Evolutionary conservation across 768 basidiomycete species (phyloP), one percentile per base, ranked within the genome.

Genomic region (Mycena vulgaris): DNA sequence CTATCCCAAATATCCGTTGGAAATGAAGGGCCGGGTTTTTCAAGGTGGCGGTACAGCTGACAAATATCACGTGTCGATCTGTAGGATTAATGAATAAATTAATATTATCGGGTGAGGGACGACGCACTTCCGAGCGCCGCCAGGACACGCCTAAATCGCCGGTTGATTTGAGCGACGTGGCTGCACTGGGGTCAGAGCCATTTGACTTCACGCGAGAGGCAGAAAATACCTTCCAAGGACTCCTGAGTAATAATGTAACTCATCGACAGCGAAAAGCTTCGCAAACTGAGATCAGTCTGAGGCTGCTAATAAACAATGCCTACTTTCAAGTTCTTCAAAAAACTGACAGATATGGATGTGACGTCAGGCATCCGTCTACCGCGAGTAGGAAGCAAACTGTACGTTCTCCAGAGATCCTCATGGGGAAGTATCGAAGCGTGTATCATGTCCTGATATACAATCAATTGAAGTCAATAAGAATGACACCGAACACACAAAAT

Each of bases 21-120:
- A 97, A 96, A 73, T 96, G 93, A 62, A 87, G 80, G 40, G 81
- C 79, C 8, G 95, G 94, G 69, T 94, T 92, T 7, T 90, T 83
- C 49, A 97, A 92, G 0, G 95, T 97, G 39, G 95, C 95, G 69
- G 93, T 95, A 76, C 95, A 97, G 16, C 95, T 95, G 8, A 97
- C 88, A 75, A 94, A 95, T 21, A 83, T 86, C 3, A 87, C 76
- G 0, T 80, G 82, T 55, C 80, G 79, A 75, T 95, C 94, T 93
- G 63, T n/a, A n/a, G n/a, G n/a, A n/a, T 25, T 4, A 39, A 28
- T 11, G 11, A 23, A 55, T 21, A 25, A 48, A 14, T 39, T 3
- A n/a, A 19, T 19, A 21, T 28, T 8, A 3, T 5, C 16, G 31
- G 35, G 37, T 55, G 39, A 10, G 21, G 33, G 14, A 61, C 17